These are phyloP conservation scores for Elongisporangium anandrum DNA, from an alignment of 352 stramenopile genomes.

Conservation along the genomic window DNA sequence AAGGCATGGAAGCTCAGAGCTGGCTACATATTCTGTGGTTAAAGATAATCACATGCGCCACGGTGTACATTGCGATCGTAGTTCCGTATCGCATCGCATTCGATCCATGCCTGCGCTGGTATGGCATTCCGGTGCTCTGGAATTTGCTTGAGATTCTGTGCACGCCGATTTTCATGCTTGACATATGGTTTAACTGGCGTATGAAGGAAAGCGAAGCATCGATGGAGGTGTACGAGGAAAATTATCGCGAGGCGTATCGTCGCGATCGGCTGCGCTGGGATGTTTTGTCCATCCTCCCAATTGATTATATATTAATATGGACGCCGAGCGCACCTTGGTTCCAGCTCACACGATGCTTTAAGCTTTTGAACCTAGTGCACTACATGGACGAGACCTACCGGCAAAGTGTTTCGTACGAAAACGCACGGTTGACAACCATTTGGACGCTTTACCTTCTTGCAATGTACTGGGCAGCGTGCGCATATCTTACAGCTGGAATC, in stretches of 20 bases:
- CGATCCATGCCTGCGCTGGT: constrained; percentile 23
- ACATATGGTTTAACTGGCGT: constrained; percentile 50
- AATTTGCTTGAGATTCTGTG: constrained; percentile 23
- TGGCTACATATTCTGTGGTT: constrained; percentile 42
- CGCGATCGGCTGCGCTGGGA: constrained; percentile 43
- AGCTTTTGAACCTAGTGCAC: constrained; percentile 42
- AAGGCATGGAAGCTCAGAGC: constrained; percentile 37
- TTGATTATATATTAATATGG: constrained; percentile 39
- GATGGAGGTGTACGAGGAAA: constrained; percentile 56
- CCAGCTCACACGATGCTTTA: constrained; percentile 33
- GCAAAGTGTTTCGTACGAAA: constrained; percentile 43
- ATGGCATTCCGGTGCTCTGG: constrained; percentile 4
- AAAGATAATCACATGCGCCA: constrained; percentile 17
- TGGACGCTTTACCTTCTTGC: constrained; percentile 47
- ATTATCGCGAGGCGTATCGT: constrained; percentile 25
- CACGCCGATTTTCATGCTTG: constrained; percentile 36
- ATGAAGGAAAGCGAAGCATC: constrained; percentile 22
- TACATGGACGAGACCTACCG: constrained; percentile 63
- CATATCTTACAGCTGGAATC: constrained; percentile 37
- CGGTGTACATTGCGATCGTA: constrained; percentile 36
- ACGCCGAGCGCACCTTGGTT: constrained; percentile 17
- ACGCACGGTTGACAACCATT: constrained; percentile 47
- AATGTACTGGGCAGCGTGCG: constrained; percentile 60
- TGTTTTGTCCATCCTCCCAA: constrained; percentile 24
- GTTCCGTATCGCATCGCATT: constrained; percentile 47